Base-by-base conservation (phyloP, 371 early-diverging fungal genomes). In the Apophysomyces ossiformis region DNA sequence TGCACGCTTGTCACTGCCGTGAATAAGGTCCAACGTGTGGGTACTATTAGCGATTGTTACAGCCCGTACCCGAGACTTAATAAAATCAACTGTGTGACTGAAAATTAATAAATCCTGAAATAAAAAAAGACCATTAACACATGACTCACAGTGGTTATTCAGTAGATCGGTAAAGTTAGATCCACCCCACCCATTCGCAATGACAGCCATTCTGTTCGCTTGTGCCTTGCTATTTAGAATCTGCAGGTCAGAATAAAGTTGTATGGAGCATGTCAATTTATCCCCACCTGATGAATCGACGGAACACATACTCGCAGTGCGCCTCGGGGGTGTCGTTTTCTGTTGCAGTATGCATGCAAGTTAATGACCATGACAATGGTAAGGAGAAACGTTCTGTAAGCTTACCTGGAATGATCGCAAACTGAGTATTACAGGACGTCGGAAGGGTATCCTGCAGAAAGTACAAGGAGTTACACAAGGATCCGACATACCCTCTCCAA, bases 101-200 rank as follows among this genome's bases (percentile, higher is more conserved):
- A 26, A 58, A 4, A 46, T 15, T 8, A 45, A 16, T 37, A 50
- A 64, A 32, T 36, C 12, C 13, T 21, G 32, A 26, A 26, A 26
- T 56, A 59, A 37, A 13, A 65, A 12, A 11, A 43, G 41, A 37
- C 37, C 32, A 44, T 47, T 44, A 8, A 15, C 15, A 7, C 21
- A 44, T 38, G 35, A 62, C 64, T 66, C 72, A 75, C 81, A 78
- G 44, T 79, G 60, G 9, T 72, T 56, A 41, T 82, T 79, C n/a
- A 82, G 43, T 5, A 74, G 58, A 54, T 72, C 66, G 3, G 70
- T 67, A 37, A 82, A 70, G 26, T 68, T 38, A 47, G 70, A 46
- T n/a, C 77, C 82, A 26, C 76, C 82, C 82, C 82, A 82, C 2
- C 75, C 76, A 41, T 69, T 66, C 5, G 76, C 71, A 18, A 82